Percentiles rank a stretch among this genome's conserved stretches.
Conservation (phyloP, 495 filamentous ascomycete species). For the Aspergillus conjunctus region DNA sequence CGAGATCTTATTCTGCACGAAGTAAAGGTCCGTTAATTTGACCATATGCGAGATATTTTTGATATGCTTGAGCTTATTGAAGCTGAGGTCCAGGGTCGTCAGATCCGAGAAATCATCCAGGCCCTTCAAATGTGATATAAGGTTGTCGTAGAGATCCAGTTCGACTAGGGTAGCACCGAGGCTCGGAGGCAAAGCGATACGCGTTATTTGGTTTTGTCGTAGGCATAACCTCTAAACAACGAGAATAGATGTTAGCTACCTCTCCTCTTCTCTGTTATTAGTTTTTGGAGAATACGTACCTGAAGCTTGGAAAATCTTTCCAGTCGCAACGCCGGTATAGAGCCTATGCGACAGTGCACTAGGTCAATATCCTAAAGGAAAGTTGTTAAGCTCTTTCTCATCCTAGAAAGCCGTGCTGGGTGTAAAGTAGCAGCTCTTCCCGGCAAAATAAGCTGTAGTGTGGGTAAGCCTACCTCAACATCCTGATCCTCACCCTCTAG, state of each 20-base stretch:
- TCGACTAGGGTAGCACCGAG: conserved; percentile 71
- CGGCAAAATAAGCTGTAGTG: neutral
- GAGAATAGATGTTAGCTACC: neutral
- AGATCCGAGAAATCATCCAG: conserved; percentile 76
- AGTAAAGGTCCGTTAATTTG: conserved; percentile 82
- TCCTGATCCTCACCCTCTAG: conserved; percentile 65
- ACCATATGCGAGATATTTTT: conserved; percentile 80
- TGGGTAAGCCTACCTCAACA: conserved; percentile 47
- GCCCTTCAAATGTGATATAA: conserved; percentile 84
- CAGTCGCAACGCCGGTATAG: conserved; percentile 74
- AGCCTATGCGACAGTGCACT: conserved; percentile 79
- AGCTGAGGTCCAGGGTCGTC: conserved; percentile 84
- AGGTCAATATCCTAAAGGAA: conserved; percentile 77
- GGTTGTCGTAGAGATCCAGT: conserved; percentile 96
- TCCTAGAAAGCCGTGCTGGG: neutral
- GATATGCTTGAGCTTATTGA: conserved; percentile 99
- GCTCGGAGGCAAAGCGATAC: conserved; percentile 66
- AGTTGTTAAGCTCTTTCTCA: neutral
- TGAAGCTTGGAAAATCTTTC: conserved; percentile 78
- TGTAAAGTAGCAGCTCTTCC: neutral
- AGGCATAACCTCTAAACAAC: conserved; percentile 72
- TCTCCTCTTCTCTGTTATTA: neutral
- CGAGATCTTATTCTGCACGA: conserved; percentile 92
- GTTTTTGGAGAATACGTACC: conserved; percentile 39
- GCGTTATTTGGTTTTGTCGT: conserved; percentile 86